These are phyloP conservation scores for Xerocomellus amylosporus DNA, from an alignment of 768 basidiomycete species.

Conservation along the genomic window DNA sequence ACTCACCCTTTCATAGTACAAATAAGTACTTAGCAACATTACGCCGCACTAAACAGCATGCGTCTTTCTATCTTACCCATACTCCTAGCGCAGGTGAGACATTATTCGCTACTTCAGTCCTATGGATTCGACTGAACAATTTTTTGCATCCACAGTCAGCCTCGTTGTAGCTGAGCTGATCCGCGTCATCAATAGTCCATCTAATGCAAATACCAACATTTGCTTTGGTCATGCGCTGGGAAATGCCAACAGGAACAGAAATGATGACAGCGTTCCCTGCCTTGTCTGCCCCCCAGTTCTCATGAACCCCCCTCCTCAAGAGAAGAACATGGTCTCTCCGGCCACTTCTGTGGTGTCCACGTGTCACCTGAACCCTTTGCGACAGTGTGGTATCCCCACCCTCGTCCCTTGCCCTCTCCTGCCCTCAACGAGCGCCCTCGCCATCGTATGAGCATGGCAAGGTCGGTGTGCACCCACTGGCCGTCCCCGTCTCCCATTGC, in stretches of 20 bases:
- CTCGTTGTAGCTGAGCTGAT: conserved; percentile 52
- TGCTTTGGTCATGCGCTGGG: conserved; percentile 40
- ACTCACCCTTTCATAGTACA: too few relatives aligned
- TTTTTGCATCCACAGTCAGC: conserved; percentile 10
- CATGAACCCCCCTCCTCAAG: conserved; percentile 7
- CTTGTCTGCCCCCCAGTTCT: conserved; percentile 15
- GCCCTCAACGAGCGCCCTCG: too few relatives aligned
- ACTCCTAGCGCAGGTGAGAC: conserved; percentile 34
- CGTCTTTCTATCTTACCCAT: conserved; percentile 37
- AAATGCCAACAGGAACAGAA: conserved; percentile 30
- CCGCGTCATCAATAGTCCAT: conserved; percentile 39
- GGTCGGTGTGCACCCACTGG: too few relatives aligned
- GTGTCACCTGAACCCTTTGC: too few relatives aligned
- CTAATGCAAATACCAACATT: conserved; percentile 32
- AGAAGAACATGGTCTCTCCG: conserved; percentile 10
- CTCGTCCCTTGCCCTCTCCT: too few relatives aligned
- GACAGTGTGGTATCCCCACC: too few relatives aligned
- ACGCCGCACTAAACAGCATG: conserved; percentile 34
- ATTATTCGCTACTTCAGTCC: not conserved
- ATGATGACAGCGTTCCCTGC: conserved; percentile 25
- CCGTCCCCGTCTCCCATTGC: too few relatives aligned
- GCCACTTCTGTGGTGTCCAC: conserved; percentile 35
- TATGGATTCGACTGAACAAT: not conserved
- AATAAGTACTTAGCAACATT: too few relatives aligned
- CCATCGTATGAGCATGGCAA: too few relatives aligned